Base-by-base conservation (phyloP, 1,284 basidiomycete species). In the Microbotryum saponariae region DNA sequence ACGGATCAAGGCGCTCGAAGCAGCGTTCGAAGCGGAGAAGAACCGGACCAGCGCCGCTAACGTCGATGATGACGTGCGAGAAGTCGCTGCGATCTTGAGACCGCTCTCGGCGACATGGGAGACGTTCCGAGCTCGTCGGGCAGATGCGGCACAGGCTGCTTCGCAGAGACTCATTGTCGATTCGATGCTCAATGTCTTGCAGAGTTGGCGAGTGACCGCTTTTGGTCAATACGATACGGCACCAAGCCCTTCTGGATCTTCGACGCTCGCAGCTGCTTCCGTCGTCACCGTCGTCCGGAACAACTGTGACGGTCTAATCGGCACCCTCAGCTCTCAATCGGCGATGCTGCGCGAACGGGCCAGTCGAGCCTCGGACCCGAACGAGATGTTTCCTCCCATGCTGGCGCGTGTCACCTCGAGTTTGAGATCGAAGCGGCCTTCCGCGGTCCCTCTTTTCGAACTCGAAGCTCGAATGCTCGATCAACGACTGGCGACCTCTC, bases 1-100 rank as follows among this genome's bases (percentile, higher is more conserved):
- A 33, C 53, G 60, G 53, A 69, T 69, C 53, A 64, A 70, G 45
- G 57, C 58, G 23, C 67, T 70, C 29, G 63, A 66, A 57, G 60
- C 65, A 27, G 60, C 68, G 48, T 64, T 66, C 20, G 54, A 55
- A 33, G 48, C 47, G n/a, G 63, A 70, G 52, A 60, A 54, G 4
- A 51, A 29, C 3, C 49, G 33, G 5, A 47, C 56, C 16, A 58
- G 63, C 31, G 48, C 52, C 16, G 62, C 60, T 9, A 62, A 63
- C 37, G 49, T 60, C 21, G 66, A 63, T 0, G 65, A 61, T 16
- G 67, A 66, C 23, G 57, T 63, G 16, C 45, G 57, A 23, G 55
- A 59, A 16, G 61, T 67, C 6, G 48, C 56, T 23, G 50, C 59
- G 14, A 60, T 65, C 4, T 29, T 66, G 25, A 31, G 42, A 21